Evolutionary conservation across 768 basidiomycete species (phyloP), one percentile per base, ranked within the genome.

Genomic region (Rhodotorula paludigena): DNA sequence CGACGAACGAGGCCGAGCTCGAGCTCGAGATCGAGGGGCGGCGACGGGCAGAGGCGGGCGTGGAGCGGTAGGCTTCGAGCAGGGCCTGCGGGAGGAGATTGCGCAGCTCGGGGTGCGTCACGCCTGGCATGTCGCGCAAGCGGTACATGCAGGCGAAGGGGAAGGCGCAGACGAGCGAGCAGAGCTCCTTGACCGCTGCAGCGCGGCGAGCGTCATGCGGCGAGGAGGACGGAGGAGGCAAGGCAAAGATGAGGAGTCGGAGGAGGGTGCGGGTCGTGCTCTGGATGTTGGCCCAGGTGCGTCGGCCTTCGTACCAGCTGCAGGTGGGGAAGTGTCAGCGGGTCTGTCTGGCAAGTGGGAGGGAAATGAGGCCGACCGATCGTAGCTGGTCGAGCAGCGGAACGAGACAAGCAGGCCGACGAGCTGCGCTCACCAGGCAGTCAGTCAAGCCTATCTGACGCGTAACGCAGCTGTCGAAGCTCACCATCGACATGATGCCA

Each of bases 221-320:
- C 3, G 60, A 53, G 8, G 28, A 8, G 14, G 57, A 30, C 7
- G 64, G 64, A 23, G 57, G 59, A 4, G 64, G 64, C 23, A 71
- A 48, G 5, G 69, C 45, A 28, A 65, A 67, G 41, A 63, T 45
- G 62, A 71, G 70, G 18, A 58, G 39, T 20, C 70, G 70, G 28
- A 71, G 56, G 51, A 67, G 38, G 49, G 54, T 71, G 28, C 70
- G 65, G 10, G 70, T 63, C 2, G 65, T 71, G 7, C 49, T 28
- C 39, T 64, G 63, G 25, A 71, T 38, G 42, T 54, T 28, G 0
- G 65, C 65, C 70, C 70, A 71, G 11, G 63, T 67, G 0, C 70
- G 57, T 1, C 70, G 62, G 14, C 70, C 70, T 38, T 71, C 70
- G 56, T 67, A 71, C 70, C 70, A 71, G 10, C 69, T 60, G 59